phyloP scores from a whole-genome alignment of 441 rosid species.

The Adansonia rubrostipa region DNA sequence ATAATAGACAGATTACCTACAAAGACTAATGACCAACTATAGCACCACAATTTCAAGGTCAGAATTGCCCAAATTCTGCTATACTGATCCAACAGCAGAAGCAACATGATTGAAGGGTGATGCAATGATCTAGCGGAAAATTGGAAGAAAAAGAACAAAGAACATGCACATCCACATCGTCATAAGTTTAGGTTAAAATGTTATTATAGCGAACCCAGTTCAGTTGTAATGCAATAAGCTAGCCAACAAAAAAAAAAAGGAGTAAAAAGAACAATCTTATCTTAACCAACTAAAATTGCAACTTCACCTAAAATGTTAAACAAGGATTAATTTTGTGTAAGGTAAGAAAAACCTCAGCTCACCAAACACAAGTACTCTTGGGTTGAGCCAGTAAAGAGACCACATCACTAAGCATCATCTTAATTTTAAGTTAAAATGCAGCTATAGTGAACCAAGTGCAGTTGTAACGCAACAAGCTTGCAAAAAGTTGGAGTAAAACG shows the following conservation, averaged over 20 bases:
- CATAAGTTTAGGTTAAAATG: background rate
- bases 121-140: slow-evolving; percentile 6
- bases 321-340: background rate
- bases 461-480: background rate
- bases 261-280: background rate
- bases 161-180: background rate
- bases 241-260: background rate
- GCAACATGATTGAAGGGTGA: too few relatives aligned
- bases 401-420: background rate
- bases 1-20: background rate
- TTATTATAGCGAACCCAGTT: background rate
- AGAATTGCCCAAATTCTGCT: slow-evolving; percentile 13
- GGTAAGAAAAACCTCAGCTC: background rate
- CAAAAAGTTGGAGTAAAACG: background rate
- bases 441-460: too few relatives aligned
- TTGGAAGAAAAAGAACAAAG: background rate
- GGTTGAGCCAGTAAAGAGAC: background rate
- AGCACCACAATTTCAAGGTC: background rate
- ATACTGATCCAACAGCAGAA: slow-evolving; percentile 20
- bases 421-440: background rate
- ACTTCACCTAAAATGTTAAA: background rate
- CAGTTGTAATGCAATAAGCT: background rate
- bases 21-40: background rate
- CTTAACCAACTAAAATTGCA: background rate
- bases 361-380: background rate